These are phyloP conservation scores for Chiua sp. DNA, from an alignment of 1,284 basidiomycete species.

Conservation along the genomic window DNA sequence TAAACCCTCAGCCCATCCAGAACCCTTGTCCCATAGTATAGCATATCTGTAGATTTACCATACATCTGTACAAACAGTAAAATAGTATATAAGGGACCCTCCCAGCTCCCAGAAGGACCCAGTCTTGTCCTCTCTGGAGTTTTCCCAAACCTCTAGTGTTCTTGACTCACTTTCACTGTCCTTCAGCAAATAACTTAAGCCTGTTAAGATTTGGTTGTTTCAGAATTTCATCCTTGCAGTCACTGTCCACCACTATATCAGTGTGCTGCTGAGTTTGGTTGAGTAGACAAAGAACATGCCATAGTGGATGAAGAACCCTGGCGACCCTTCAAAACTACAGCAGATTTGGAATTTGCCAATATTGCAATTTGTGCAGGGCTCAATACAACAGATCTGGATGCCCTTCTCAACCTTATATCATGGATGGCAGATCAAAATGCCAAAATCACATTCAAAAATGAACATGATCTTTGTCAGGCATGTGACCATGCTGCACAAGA, in stretches of 20 bases:
- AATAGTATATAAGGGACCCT: too few species aligned
- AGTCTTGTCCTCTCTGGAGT: too few species aligned
- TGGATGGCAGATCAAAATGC: background rate
- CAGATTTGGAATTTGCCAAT: conserved; percentile 4
- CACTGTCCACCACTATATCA: background rate
- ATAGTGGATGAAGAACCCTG: background rate
- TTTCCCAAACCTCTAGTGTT: too few species aligned
- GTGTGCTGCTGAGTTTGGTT: background rate
- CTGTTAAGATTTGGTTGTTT: too few species aligned
- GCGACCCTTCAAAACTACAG: background rate
- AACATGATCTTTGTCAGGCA: background rate
- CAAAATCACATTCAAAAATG: conserved; percentile 1
- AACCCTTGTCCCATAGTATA: too few species aligned
- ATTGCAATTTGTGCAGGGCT: background rate
- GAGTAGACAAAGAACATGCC: background rate
- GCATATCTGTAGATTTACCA: too few species aligned
- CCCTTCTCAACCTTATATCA: background rate
- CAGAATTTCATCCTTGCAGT: conserved; percentile 2
- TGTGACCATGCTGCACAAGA: conserved; percentile 3
- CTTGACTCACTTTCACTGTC: too few species aligned
- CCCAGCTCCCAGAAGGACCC: too few species aligned
- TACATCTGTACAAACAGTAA: too few species aligned
- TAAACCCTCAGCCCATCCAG: too few species aligned
- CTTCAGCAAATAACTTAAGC: too few species aligned
- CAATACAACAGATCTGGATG: background rate